These are phyloP conservation scores for Talaromyces sp. DNA, from an alignment of 2,329 filamentous ascomycete species.

Conservation along the genomic window DNA sequence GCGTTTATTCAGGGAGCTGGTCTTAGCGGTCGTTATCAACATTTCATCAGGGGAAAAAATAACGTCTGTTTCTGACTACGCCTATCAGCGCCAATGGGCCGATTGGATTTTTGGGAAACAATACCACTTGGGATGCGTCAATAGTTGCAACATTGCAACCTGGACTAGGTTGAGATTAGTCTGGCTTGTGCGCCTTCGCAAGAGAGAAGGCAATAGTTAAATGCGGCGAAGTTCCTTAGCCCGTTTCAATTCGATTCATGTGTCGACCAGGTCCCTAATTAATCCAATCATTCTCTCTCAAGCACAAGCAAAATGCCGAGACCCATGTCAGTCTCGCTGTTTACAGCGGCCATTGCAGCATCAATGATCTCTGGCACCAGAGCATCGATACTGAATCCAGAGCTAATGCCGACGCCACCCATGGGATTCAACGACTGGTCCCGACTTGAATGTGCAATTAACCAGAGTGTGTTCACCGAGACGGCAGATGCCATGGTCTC, in stretches of 20 bases:
- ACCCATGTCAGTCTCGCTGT: neutral
- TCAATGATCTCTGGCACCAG: constrained; percentile 4
- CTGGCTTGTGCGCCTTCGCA: neutral
- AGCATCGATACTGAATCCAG: constrained; percentile 17
- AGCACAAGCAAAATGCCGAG: neutral
- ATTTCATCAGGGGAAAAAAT: no score
- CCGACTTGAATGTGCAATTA: constrained; percentile 44
- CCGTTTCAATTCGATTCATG: neutral
- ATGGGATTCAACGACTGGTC: constrained; percentile 53
- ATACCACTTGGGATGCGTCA: neutral
- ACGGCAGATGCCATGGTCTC: constrained; percentile 43
- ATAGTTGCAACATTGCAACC: neutral
- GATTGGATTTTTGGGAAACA: constrained; percentile 30
- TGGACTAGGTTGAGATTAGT: neutral
- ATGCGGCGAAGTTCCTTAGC: neutral
- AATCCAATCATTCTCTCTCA: neutral
- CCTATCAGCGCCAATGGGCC: neutral
- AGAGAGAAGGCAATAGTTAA: neutral
- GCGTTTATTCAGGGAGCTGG: neutral
- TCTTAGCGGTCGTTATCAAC: neutral
- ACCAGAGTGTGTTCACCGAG: constrained; percentile 44
- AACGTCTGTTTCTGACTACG: neutral
- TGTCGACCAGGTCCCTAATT: neutral
- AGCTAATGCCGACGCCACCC: constrained; percentile 35
- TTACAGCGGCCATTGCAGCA: constrained; percentile 1